These are phyloP conservation scores for Misopates orontium DNA, from an alignment of 257 asterid species.

Conservation along the genomic window DNA sequence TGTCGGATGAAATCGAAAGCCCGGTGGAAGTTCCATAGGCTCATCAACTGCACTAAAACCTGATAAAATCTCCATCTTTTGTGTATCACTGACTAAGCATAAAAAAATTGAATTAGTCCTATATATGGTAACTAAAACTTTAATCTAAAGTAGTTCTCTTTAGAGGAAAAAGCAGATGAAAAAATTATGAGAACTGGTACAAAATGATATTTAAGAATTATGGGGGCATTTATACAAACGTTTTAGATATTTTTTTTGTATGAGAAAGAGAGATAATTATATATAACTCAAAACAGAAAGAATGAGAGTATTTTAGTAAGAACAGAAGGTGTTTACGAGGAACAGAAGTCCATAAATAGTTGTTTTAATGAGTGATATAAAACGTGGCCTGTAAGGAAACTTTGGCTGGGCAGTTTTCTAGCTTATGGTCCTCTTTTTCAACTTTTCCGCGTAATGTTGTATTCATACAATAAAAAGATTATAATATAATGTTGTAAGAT, in stretches of 20 bases:
- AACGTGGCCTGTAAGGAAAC: constrained; percentile 47
- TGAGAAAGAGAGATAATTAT: constrained; percentile 26
- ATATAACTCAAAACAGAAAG: constrained; percentile 31
- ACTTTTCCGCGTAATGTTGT: constrained; percentile 25
- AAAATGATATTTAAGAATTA: constrained; percentile 15
- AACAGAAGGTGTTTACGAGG: constrained; percentile 29
- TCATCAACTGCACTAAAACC: constrained; percentile 28
- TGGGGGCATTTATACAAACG: constrained; percentile 28
- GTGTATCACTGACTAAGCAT: too few relatives aligned
- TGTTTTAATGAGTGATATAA: constrained; percentile 41
- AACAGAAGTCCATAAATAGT: constrained; percentile 46
- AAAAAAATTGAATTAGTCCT: too few relatives aligned
- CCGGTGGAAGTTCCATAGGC: constrained; percentile 61
- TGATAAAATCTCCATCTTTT: constrained; percentile 31
- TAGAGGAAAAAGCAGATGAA: not conserved
- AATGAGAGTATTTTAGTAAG: constrained; percentile 34
- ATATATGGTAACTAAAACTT: not conserved
- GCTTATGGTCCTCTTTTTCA: constrained; percentile 3
- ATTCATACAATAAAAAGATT: too few relatives aligned
- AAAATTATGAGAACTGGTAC: constrained; percentile 2
- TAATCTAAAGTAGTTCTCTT: not conserved
- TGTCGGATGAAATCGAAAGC: constrained; percentile 75
- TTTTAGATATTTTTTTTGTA: constrained; percentile 17
- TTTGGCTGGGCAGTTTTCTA: constrained; percentile 25
- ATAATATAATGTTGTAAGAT: too few relatives aligned